These are phyloP conservation scores for Paraglomus occultum DNA, from an alignment of 192 early-diverging fungal genomes.

Conservation along the genomic window DNA sequence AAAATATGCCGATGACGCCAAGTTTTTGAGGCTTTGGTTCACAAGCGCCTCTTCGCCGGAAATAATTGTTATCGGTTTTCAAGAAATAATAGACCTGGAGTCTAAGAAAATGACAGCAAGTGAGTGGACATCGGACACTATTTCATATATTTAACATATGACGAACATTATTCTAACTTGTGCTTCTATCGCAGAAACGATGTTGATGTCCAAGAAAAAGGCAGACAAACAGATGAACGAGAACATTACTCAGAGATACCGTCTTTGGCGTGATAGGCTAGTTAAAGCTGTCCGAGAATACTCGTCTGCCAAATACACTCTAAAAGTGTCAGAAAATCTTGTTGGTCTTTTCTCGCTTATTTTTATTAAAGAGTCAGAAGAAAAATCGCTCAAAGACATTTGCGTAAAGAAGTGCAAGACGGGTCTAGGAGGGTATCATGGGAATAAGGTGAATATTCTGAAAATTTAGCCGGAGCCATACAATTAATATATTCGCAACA, in stretches of 20 bases:
- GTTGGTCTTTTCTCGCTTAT: conserved; percentile 91
- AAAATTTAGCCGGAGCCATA: neutral
- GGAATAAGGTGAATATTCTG: conserved; percentile 70
- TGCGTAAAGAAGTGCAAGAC: conserved; percentile 84
- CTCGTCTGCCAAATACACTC: conserved; percentile 47
- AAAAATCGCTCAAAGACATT: conserved; percentile 52
- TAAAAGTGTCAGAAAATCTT: conserved; percentile 70
- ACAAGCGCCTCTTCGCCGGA: conserved; percentile 58
- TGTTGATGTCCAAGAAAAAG: conserved; percentile 56
- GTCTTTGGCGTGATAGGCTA: conserved; percentile 80
- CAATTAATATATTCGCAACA: neutral
- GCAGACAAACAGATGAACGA: conserved; percentile 49
- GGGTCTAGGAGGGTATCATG: conserved; percentile 80
- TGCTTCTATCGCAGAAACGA: conserved; percentile 41
- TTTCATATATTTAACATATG: neutral
- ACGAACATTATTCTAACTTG: neutral
- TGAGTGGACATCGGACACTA: conserved; percentile 30
- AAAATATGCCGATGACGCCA: conserved; percentile 45
- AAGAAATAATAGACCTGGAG: conserved; percentile 86
- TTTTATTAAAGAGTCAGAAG: conserved; percentile 67
- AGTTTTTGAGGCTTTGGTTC: conserved; percentile 48
- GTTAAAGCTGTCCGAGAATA: conserved; percentile 56
- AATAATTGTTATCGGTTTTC: conserved; percentile 80
- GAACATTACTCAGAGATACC: conserved; percentile 67
- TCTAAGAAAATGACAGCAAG: conserved; percentile 78